Base-by-base conservation (phyloP, 1,284 basidiomycete genomes). In the Pyrrhoderma lamaoense region DNA sequence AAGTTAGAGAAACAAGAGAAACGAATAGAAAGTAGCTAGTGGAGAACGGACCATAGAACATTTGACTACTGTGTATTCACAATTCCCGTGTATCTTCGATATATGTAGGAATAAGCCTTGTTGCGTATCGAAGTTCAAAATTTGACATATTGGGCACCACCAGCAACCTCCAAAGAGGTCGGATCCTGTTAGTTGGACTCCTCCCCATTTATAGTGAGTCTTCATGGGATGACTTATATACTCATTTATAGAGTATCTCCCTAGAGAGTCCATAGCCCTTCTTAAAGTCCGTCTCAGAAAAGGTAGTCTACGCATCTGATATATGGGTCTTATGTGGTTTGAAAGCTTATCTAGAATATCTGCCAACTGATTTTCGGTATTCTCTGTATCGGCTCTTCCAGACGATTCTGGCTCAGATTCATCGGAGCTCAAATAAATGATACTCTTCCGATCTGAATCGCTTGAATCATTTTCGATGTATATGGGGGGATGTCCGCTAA, bases 111-210 rank as follows among this genome's bases (percentile, higher is more conserved):
- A 61, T 0, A 87, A 64, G 67, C 79, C 73, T 16, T 66, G 70
- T 21, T 65, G 67, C 11, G 73, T 79, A 3, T 60, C 52, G 45
- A 88, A 77, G 0, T 53, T 57, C 4, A 70, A 69, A 45, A 82
- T 58, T 42, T 72, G 67, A 60, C 85, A 88, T 14, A 87, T 55
- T 0, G 85, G 84, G 59, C 85, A 88, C 31, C 62, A 50, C 76
- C 79, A 83, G 8, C 34, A 11, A 35, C 47, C n/a, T 46, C 23
- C 7, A 40, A 19, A 27, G 39, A 54, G 13, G 23, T 8, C 22
- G 50, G 43, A 4, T 45, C n/a, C n/a, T n/a, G n/a, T n/a, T n/a
- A n/a, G n/a, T n/a, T n/a, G n/a, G n/a, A n/a, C n/a, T n/a, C n/a
- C n/a, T n/a, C n/a, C n/a, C n/a, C n/a, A n/a, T n/a, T n/a, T n/a